phyloP scores from a whole-genome alignment of 2,329 filamentous ascomycete species.

The Trichoderma pleuroti region DNA sequence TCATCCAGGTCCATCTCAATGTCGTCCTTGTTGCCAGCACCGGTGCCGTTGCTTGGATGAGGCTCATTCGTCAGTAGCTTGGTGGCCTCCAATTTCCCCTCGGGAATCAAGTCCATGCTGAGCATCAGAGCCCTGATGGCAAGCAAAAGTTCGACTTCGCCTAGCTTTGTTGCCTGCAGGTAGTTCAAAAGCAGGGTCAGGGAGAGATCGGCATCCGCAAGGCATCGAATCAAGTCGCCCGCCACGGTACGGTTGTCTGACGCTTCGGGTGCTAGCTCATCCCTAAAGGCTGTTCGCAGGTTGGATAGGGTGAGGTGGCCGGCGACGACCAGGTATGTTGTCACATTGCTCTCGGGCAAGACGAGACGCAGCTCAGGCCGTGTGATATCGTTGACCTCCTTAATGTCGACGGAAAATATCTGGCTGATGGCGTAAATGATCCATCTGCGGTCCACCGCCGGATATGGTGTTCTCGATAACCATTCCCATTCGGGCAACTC shows the following conservation, averaged over 20 bases:
- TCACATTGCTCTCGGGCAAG: conserved; percentile 50
- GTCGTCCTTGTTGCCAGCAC: conserved; percentile 28
- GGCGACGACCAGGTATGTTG: conserved; percentile 57
- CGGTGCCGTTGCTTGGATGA: conserved; percentile 22
- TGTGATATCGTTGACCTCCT: conserved; percentile 37
- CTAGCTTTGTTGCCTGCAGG: conserved; percentile 62
- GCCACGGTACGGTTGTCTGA: conserved; percentile 47
- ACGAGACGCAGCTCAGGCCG: conserved; percentile 34
- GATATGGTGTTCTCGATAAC: conserved; percentile 45
- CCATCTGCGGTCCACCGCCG: conserved; percentile 61
- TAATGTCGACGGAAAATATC: conserved; percentile 52
- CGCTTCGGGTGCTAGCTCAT: conserved; percentile 43
- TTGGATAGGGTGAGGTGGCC: conserved; percentile 60
- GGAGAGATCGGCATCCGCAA: conserved; percentile 64
- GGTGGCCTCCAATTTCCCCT: conserved; percentile 33
- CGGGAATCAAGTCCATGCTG: conserved; percentile 60
- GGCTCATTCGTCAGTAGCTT: conserved; percentile 33
- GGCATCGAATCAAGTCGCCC: conserved; percentile 58
- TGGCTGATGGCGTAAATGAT: conserved; percentile 61
- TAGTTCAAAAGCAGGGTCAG: conserved; percentile 65
- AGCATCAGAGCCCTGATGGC: conserved; percentile 65
- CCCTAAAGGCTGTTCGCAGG: conserved; percentile 54
- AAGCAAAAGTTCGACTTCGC: conserved; percentile 62
- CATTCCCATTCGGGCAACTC: conserved; percentile 49
- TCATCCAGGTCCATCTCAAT: conserved; percentile 56